These are phyloP conservation scores for Didymella glomerata DNA, from an alignment of 2,329 filamentous ascomycete genomes.

Conservation along the genomic window DNA sequence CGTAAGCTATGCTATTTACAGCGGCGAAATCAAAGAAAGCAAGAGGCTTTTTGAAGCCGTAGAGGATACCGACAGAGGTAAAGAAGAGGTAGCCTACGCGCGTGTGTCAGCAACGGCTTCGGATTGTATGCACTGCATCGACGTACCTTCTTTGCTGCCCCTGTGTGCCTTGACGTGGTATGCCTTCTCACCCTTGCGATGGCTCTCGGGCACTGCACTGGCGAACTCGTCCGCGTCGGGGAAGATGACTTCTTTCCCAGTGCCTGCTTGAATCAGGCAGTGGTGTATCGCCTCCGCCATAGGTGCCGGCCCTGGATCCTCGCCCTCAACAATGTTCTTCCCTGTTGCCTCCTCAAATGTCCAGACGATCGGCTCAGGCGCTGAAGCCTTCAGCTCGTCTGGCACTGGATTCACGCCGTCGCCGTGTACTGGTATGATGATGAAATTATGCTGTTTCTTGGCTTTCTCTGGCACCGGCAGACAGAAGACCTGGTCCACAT, in stretches of 20 bases:
- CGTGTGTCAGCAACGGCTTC: constrained; percentile 23
- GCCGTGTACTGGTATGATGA: constrained; percentile 63
- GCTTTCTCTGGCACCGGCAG: constrained; percentile 71
- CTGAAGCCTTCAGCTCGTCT: constrained; percentile 49
- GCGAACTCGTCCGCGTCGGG: constrained; percentile 66
- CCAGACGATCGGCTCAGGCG: constrained; percentile 66
- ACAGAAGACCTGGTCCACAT: constrained; percentile 67
- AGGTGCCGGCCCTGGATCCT: constrained; percentile 51
- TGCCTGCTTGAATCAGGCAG: constrained; percentile 54
- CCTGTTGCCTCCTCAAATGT: constrained; percentile 64
- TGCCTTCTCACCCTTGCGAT: constrained; percentile 69
- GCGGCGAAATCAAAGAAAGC: constrained; percentile 68
- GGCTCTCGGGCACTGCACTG: constrained; percentile 66
- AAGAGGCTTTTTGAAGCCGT: constrained; percentile 72
- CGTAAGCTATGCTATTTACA: constrained; percentile 69
- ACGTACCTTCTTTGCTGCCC: constrained; percentile 69
- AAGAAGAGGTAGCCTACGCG: constrained; percentile 68
- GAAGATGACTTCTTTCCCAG: constrained; percentile 59
- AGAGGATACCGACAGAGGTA: constrained; percentile 67
- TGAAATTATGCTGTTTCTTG: constrained; percentile 69
- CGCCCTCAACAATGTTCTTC: constrained; percentile 54
- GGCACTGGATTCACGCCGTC: constrained; percentile 59
- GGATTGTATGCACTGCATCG: background rate
- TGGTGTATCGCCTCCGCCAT: constrained; percentile 58
- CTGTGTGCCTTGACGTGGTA: constrained; percentile 71